A percentile compares a stretch with the other conserved stretches of the same genome.
These are phyloP conservation scores for Psilocybe cubensis DNA, from an alignment of 768 basidiomycete species.

Conservation along the genomic window DNA sequence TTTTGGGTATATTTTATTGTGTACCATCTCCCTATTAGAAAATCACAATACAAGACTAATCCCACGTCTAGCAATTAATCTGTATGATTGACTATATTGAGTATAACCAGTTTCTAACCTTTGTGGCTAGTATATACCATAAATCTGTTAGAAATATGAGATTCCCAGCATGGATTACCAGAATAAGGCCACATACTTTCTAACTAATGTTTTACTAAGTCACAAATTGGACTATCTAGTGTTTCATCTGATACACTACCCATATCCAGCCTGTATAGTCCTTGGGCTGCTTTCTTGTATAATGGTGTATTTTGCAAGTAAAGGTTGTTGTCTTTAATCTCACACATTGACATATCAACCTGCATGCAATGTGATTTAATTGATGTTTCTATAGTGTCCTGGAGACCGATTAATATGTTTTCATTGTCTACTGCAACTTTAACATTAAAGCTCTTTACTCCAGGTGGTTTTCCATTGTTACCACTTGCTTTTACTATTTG, in stretches of 20 bases:
- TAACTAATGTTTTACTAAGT: too few relatives aligned
- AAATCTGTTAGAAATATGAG: too few relatives aligned
- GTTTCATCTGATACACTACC: not conserved
- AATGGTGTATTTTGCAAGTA: too few relatives aligned
- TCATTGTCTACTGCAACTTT: not conserved
- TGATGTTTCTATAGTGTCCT: not conserved
- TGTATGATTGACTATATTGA: not conserved
- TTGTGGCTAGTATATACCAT: too few relatives aligned
- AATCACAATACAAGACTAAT: not conserved
- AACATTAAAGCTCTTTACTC: not conserved
- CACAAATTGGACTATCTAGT: not conserved
- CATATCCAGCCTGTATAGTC: not conserved
- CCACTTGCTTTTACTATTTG: not conserved
- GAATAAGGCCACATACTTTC: too few relatives aligned
- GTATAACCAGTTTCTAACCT: too few relatives aligned
- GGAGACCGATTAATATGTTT: not conserved
- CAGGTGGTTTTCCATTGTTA: not conserved
- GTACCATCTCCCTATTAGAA: constrained; percentile 10
- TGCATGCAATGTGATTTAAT: not conserved
- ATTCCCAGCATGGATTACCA: too few relatives aligned
- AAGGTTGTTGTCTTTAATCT: too few relatives aligned
- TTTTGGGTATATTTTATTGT: not conserved
- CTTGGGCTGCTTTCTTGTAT: not conserved
- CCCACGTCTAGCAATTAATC: not conserved
- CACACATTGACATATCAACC: not conserved